Evolutionary conservation across 805 yeast species (phyloP).

Genomic region (Spathaspora arborariae): DNA sequence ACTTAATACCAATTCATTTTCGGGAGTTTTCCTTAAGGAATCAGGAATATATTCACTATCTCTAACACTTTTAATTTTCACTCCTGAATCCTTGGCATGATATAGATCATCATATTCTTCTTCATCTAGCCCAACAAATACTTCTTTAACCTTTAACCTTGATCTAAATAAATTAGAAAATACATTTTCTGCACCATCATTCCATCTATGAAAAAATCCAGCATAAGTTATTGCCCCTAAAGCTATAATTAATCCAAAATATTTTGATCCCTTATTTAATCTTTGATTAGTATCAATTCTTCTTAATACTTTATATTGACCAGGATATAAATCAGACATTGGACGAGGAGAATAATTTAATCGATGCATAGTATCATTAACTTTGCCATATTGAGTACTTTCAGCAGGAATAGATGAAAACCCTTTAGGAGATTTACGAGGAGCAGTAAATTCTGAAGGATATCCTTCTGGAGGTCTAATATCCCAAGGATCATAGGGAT

Average conservation of each 20-base stretch:
- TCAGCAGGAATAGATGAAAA: conserved; percentile 59
- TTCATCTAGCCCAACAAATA: conserved; percentile 50
- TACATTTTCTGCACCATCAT: conserved; percentile 75
- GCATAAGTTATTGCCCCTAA: conserved; percentile 51
- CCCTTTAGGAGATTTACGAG: conserved; percentile 54
- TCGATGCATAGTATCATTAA: conserved; percentile 69
- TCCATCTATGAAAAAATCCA: conserved; percentile 78
- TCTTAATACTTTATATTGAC: conserved; percentile 69
- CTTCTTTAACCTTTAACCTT: conserved; percentile 54
- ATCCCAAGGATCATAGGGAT: conserved; percentile 79
- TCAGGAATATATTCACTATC: conserved; percentile 42
- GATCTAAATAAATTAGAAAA: conserved; percentile 64
- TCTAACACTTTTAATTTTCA: conserved; percentile 41
- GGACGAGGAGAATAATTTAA: conserved; percentile 80
- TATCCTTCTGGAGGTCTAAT: conserved; percentile 78
- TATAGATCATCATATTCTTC: conserved; percentile 63
- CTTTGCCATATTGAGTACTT: conserved; percentile 62
- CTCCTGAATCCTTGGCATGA: conserved; percentile 38
- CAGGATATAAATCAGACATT: conserved; percentile 67
- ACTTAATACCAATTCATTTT: conserved; percentile 49
- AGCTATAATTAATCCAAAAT: conserved; percentile 50
- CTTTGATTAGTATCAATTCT: conserved; percentile 49
- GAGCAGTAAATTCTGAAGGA: conserved; percentile 74
- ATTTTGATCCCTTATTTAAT: conserved; percentile 58
- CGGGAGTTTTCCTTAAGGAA: conserved; percentile 40